Evolutionary conservation across 257 asterid genomes (phyloP).

Genomic region (Scutellaria baicalensis): DNA sequence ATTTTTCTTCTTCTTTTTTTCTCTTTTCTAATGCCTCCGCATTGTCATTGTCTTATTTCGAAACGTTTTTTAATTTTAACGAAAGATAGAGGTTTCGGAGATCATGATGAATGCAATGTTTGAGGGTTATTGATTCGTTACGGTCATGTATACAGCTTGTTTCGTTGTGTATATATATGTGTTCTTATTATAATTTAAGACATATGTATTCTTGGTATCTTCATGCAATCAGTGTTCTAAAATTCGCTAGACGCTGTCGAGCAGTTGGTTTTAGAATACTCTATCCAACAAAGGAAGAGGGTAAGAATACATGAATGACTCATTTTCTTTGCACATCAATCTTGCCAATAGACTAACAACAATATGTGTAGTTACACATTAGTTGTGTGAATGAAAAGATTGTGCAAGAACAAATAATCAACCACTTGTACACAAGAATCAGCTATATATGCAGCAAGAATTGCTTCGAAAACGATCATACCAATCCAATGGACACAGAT

Average conservation of each 20-base stretch:
- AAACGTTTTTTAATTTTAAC: background rate
- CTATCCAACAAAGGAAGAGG: too few relatives aligned
- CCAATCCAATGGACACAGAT: slow-evolving; percentile 23
- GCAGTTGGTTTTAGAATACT: too few relatives aligned
- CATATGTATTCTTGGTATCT: background rate
- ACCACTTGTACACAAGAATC: background rate
- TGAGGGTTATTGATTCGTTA: background rate
- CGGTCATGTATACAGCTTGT: background rate
- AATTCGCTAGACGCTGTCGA: too few relatives aligned
- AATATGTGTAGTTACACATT: slow-evolving; percentile 20
- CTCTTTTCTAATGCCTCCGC: slow-evolving; percentile 5
- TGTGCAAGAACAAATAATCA: slow-evolving; percentile 24
- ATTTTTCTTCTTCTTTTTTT: background rate
- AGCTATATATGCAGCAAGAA: slow-evolving; percentile 7
- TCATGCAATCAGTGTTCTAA: background rate
- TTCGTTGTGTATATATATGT: background rate
- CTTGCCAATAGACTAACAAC: background rate
- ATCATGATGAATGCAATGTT: background rate
- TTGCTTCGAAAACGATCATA: background rate
- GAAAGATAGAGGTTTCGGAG: background rate
- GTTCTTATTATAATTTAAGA: background rate
- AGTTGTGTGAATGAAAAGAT: slow-evolving; percentile 30
- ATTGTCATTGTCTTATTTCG: slow-evolving; percentile 6
- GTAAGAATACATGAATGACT: too few relatives aligned
- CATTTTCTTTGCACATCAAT: background rate